Percentiles rank a stretch among this genome's conserved stretches.
phyloP scores from a whole-genome alignment of 1,139 yeast genomes.

The Protomyces arabidopsidicola region DNA sequence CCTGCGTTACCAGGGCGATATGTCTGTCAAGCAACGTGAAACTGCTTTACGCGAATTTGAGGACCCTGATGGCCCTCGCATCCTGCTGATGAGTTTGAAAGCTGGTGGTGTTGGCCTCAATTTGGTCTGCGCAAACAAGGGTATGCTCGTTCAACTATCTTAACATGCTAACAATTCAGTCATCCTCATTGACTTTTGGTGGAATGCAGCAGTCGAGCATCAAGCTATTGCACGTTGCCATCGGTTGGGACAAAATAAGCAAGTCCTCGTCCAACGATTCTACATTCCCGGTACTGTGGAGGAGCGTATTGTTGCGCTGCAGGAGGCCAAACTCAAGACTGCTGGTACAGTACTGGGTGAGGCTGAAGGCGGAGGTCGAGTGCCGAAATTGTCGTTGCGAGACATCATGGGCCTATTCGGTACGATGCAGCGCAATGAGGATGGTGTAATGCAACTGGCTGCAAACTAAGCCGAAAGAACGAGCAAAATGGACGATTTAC shows the following conservation, averaged over 20 bases:
- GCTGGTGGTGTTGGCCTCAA: conserved; percentile 98
- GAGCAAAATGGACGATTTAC: background rate
- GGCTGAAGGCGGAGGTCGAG: conserved; percentile 17
- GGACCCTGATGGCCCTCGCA: conserved; percentile 88
- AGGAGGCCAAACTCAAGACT: conserved; percentile 43
- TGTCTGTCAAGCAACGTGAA: conserved; percentile 94
- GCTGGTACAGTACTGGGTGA: conserved; percentile 23
- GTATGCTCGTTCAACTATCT: conserved; percentile 94
- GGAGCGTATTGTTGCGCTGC: conserved; percentile 48
- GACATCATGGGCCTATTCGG: conserved; percentile 28
- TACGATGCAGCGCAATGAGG: conserved; percentile 5
- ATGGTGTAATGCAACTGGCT: conserved; percentile 16
- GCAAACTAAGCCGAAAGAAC: background rate
- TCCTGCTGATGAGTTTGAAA: conserved; percentile 84
- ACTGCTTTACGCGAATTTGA: conserved; percentile 82
- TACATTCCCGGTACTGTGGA: conserved; percentile 50
- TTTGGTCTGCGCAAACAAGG: conserved; percentile 93
- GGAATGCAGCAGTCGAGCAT: conserved; percentile 38
- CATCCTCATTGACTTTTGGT: conserved; percentile 37
- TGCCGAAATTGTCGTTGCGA: conserved; percentile 11
- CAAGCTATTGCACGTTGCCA: conserved; percentile 62
- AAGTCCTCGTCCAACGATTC: conserved; percentile 53
- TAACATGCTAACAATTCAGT: conserved; percentile 93
- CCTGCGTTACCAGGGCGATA: conserved; percentile 62
- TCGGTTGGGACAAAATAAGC: conserved; percentile 53